Conservation (phyloP, 352 stramenopile species). For the Pythium rishiriense region DNA sequence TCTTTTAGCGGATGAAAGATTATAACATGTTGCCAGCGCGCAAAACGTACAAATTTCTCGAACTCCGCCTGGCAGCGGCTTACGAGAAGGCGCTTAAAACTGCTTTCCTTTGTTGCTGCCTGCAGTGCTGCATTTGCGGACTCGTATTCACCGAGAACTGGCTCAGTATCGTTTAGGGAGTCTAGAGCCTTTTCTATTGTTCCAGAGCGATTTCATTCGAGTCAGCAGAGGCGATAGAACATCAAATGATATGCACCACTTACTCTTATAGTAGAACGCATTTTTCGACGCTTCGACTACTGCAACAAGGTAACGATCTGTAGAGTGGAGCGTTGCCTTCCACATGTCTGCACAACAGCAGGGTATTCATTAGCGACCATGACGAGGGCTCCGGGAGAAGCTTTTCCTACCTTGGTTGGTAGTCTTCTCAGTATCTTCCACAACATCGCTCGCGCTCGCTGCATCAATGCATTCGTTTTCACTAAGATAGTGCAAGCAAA, state of each 20-base stretch:
- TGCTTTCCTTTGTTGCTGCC: conserved; percentile 45
- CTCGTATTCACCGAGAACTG: conserved; percentile 57
- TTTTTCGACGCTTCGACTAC: conserved; percentile 47
- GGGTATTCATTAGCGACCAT: too few species aligned
- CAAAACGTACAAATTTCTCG: conserved; percentile 57
- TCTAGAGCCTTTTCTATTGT: conserved; percentile 47
- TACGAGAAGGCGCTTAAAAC: conserved; percentile 78
- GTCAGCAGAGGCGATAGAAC: too few species aligned
- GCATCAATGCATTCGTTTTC: conserved; percentile 41
- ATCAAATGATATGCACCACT: too few species aligned
- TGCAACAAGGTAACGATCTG: conserved; percentile 40
- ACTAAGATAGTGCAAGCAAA: background rate
- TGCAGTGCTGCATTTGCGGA: conserved; percentile 49
- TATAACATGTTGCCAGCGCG: background rate
- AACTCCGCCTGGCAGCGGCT: conserved; percentile 81
- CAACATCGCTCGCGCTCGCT: conserved; percentile 1
- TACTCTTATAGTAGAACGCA: conserved; percentile 66
- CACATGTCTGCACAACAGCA: conserved; percentile 18
- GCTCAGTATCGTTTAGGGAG: conserved; percentile 63
- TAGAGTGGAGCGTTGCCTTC: conserved; percentile 41
- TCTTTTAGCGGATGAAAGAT: background rate
- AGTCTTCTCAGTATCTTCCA: background rate
- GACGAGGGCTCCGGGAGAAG: too few species aligned
- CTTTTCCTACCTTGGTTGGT: conserved; percentile 17
- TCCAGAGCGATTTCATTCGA: conserved; percentile 2